Conservation (phyloP, 129 eudicot genomes). For the Cynara cardunculus region DNA sequence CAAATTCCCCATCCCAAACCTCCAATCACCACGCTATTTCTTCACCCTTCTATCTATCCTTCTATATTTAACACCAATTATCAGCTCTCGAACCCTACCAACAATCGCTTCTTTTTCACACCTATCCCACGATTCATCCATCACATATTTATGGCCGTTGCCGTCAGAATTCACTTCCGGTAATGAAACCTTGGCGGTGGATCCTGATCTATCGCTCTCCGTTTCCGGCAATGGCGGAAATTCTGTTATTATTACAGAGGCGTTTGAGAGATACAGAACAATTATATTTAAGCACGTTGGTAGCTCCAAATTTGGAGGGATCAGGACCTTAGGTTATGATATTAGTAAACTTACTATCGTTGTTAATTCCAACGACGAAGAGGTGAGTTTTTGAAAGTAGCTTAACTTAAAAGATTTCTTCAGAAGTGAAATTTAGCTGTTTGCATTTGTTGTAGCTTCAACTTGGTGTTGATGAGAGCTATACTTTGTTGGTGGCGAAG, state of each 20-base stretch:
- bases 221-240: constrained; percentile 35
- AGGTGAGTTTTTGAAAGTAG: constrained; percentile 38
- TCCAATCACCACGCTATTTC: constrained; percentile 6
- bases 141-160: constrained; percentile 76
- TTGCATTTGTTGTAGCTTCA: constrained; percentile 50
- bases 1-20: constrained; percentile 24
- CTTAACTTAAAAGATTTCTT: background rate
- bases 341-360: constrained; percentile 40
- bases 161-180: constrained; percentile 72
- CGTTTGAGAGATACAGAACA: constrained; percentile 58
- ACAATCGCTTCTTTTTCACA: background rate
- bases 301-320: constrained; percentile 9
- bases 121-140: constrained; percentile 31
- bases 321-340: constrained; percentile 31
- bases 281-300: constrained; percentile 55
- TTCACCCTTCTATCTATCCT: constrained; percentile 7
- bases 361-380: constrained; percentile 52
- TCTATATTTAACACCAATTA: constrained; percentile 9
- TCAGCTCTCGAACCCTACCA: constrained; percentile 37
- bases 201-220: constrained; percentile 64
- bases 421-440: background rate
- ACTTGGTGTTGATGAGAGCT: constrained; percentile 92
- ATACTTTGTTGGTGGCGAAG: constrained; percentile 56
- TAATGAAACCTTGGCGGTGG: constrained; percentile 54
- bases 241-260: constrained; percentile 50